phyloP scores from a whole-genome alignment of 208 protist genomes.

The Trypanosoma cruzi region DNA sequence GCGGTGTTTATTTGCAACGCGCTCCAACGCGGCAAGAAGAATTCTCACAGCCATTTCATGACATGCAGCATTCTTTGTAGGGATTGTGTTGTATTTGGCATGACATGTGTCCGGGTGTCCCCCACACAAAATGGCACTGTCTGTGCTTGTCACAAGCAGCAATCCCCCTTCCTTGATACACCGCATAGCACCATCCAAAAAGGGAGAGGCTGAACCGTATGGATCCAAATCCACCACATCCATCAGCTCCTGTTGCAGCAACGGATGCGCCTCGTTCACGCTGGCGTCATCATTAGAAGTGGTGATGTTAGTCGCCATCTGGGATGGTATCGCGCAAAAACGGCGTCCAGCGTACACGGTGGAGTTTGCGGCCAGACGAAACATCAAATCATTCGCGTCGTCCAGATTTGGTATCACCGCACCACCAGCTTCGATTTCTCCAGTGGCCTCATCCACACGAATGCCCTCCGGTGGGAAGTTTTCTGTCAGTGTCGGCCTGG shows the following conservation, averaged over 20 bases:
- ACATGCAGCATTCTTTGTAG: conserved; percentile 89
- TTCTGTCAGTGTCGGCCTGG: conserved; percentile 58
- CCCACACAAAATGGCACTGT: conserved; percentile 98
- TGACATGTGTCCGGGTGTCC: conserved; percentile 97
- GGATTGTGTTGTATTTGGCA: conserved; percentile 97
- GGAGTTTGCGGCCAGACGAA: conserved; percentile 73
- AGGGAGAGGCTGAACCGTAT: conserved; percentile 98
- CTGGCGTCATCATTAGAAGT: background rate
- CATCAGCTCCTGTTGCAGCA: conserved; percentile 93
- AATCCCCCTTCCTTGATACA: conserved; percentile 96
- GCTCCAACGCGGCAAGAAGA: conserved; percentile 94
- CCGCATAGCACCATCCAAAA: conserved; percentile 97
- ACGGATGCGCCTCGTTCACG: conserved; percentile 22
- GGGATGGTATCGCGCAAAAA: conserved; percentile 29
- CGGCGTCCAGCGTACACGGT: conserved; percentile 50
- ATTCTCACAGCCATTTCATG: conserved; percentile 98
- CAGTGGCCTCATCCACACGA: conserved; percentile 29
- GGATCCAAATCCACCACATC: conserved; percentile 99
- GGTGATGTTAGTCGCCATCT: background rate
- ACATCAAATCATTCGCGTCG: conserved; percentile 94
- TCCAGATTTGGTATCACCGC: conserved; percentile 92
- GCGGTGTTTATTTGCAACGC: conserved; percentile 93
- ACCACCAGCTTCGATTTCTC: conserved; percentile 41
- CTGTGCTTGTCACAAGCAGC: conserved; percentile 98
- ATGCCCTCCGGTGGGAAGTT: conserved; percentile 73